A percentile compares a stretch with the other conserved stretches of the same genome.
phyloP scores from a whole-genome alignment of 2,329 filamentous ascomycete genomes.

The Exophiala calicioides region DNA sequence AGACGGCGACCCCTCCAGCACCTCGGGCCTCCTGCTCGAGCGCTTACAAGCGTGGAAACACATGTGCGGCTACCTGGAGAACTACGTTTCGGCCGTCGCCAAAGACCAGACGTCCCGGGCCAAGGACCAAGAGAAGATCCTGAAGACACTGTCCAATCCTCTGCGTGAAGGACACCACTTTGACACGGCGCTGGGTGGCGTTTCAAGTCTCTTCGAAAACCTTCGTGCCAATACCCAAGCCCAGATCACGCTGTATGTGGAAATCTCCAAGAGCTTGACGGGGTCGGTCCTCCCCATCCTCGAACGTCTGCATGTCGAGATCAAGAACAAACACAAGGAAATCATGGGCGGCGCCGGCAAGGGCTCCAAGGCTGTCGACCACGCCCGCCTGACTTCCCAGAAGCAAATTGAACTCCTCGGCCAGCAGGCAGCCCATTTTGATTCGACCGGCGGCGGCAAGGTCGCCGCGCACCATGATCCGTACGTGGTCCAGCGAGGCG shows the following conservation, averaged over 20 bases:
- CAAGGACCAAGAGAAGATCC: slow-evolving; percentile 91
- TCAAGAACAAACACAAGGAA: slow-evolving; percentile 96
- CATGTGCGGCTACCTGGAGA: slow-evolving; percentile 84
- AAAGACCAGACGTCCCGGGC: slow-evolving; percentile 81
- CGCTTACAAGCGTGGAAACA: slow-evolving; percentile 95
- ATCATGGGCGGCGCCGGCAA: slow-evolving; percentile 78
- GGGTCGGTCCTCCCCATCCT: slow-evolving; percentile 82
- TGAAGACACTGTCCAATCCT: slow-evolving; percentile 88
- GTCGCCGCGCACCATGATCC: slow-evolving; percentile 76
- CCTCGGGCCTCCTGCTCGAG: slow-evolving; percentile 78
- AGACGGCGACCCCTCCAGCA: slow-evolving; percentile 65
- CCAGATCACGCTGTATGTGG: slow-evolving; percentile 82
- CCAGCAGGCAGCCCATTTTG: slow-evolving; percentile 77
- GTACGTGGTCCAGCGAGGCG: slow-evolving; percentile 79
- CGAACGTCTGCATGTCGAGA: slow-evolving; percentile 88
- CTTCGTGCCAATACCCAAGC: slow-evolving; percentile 87
- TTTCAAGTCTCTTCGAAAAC: slow-evolving; percentile 91
- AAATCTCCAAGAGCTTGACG: slow-evolving; percentile 89
- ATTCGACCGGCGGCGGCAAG: slow-evolving; percentile 71
- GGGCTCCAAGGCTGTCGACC: slow-evolving; percentile 86
- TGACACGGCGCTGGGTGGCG: slow-evolving; percentile 80
- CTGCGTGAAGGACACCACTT: slow-evolving; percentile 91
- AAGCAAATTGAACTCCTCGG: slow-evolving; percentile 95
- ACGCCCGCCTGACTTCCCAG: slow-evolving; percentile 80
- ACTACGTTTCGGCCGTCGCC: slow-evolving; percentile 81